phyloP scores from a whole-genome alignment of 805 yeast species.

The Blastobotrys robertii region DNA sequence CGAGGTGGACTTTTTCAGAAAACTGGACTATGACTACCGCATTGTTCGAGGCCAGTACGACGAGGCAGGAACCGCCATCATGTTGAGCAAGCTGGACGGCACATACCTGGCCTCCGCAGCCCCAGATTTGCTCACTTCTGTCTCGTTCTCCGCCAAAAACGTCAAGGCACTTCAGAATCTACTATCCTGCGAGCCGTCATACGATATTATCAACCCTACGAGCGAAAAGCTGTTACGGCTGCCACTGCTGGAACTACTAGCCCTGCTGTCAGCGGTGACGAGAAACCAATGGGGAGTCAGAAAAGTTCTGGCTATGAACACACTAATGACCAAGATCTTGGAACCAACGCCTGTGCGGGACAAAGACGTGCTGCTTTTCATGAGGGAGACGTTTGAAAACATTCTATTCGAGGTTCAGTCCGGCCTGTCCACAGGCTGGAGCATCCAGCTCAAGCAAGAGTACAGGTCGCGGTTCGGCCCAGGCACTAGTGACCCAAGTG shows the following conservation, averaged over 20 bases:
- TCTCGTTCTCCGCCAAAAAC: constrained; percentile 21
- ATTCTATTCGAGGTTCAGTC: constrained; percentile 7
- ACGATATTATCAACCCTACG: constrained; percentile 14
- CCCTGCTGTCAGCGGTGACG: constrained; percentile 20
- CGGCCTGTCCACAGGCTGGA: constrained; percentile 11
- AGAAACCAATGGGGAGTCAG: constrained; percentile 17
- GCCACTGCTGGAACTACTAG: constrained; percentile 20
- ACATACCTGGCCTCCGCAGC: too few relatives aligned
- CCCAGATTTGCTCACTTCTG: constrained; percentile 12
- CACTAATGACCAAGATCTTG: constrained; percentile 21
- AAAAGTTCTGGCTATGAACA: constrained; percentile 14
- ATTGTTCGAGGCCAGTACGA: constrained; percentile 12
- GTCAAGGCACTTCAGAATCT: constrained; percentile 22
- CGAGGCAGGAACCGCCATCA: constrained; percentile 10
- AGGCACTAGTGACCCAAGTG: constrained; percentile 1
- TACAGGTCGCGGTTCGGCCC: constrained; percentile 12
- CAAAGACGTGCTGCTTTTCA: constrained; percentile 7
- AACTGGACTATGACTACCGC: constrained; percentile 17
- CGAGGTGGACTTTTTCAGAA: constrained; percentile 19
- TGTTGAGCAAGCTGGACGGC: constrained; percentile 8
- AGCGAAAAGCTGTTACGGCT: constrained; percentile 17
- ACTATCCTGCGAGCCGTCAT: constrained; percentile 14
- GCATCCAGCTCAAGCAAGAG: constrained; percentile 6
- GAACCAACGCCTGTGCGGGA: constrained; percentile 16
- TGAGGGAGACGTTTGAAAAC: constrained; percentile 12